Percentiles rank a stretch among this genome's conserved stretches.
phyloP scores from a whole-genome alignment of 1,284 basidiomycete genomes.

The Trametes versicolor region DNA sequence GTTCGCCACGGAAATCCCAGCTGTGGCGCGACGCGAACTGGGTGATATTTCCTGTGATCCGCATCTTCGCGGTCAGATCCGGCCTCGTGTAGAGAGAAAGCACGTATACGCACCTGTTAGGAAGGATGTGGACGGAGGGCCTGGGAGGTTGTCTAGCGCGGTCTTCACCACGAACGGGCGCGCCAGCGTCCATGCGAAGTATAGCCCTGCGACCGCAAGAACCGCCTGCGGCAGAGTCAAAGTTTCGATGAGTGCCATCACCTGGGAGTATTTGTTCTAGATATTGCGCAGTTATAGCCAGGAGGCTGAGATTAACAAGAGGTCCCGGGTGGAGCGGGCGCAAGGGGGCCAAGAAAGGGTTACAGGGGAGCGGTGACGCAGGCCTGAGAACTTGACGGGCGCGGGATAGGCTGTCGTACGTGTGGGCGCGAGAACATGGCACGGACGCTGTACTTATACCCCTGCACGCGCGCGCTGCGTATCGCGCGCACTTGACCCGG shows the following conservation, averaged over 20 bases:
- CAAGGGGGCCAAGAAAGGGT: neutral
- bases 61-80: neutral
- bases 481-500: neutral
- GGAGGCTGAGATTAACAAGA: neutral
- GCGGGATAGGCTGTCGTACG: neutral
- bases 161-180: conserved; percentile 20
- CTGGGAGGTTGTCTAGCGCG: conserved; percentile 28
- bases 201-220: conserved; percentile 17
- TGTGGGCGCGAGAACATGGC: neutral
- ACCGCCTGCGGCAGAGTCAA: conserved; percentile 17
- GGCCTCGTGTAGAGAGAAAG: too few relatives aligned
- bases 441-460: neutral
- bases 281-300: neutral
- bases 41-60: conserved; percentile 24
- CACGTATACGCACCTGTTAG: conserved; percentile 15
- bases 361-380: neutral
- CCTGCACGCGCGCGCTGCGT: neutral
- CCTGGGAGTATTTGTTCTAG: neutral
- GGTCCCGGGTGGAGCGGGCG: neutral
- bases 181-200: conserved; percentile 23
- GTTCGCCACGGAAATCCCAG: conserved; percentile 23
- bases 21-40: conserved; percentile 24
- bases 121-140: conserved; percentile 23
- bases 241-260: conserved; percentile 19
- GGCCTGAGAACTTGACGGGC: neutral